Evolutionary conservation across 495 filamentous ascomycete genomes (phyloP), one percentile per base, ranked within the genome.

Genomic region (Letharia columbiana): DNA sequence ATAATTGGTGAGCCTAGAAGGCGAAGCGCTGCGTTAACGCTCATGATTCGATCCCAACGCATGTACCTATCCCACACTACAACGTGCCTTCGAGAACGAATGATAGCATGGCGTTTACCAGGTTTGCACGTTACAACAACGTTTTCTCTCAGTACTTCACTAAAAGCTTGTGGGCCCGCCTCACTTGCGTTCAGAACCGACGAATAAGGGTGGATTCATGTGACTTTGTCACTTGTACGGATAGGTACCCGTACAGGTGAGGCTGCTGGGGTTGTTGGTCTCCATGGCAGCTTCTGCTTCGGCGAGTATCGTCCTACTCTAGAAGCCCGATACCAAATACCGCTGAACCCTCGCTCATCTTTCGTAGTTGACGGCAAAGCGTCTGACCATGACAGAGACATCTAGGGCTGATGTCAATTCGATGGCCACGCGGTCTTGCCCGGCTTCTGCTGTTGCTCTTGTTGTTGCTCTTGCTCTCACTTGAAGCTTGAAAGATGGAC

Each of bases 61-160:
- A 28, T 63, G 60, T 61, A 56, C 42, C 39, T 57, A 23, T 41
- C 18, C 28, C 64, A 45, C 68, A 65, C 68, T 65, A 67, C 65
- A 49, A 57, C 40, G 49, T 61, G 58, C 65, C 56, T 54, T 59
- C 44, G 60, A 67, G 68, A 31, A 67, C 68, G 64, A 70, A 70
- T 70, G 59, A 61, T 42, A 70, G 49, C 61, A 67, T 57, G 61
- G 68, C 68, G 68, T 67, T 70, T 70, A 67, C 63, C 57, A 65
- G 41, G 12, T 59, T 37, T 65, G 57, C 54, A 4, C 20, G 45
- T 45, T 33, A 13, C 63, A 66, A 66, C 44, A 61, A 20, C 58
- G 23, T 66, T 56, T 31, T 18, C 39, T 12, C 40, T 47, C 31
- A 62, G 61, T 60, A 41, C 41, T 61, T 40, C 37, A 45, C 42